phyloP scores from a whole-genome alignment of 345 rosid species.

The Brassica napus region DNA sequence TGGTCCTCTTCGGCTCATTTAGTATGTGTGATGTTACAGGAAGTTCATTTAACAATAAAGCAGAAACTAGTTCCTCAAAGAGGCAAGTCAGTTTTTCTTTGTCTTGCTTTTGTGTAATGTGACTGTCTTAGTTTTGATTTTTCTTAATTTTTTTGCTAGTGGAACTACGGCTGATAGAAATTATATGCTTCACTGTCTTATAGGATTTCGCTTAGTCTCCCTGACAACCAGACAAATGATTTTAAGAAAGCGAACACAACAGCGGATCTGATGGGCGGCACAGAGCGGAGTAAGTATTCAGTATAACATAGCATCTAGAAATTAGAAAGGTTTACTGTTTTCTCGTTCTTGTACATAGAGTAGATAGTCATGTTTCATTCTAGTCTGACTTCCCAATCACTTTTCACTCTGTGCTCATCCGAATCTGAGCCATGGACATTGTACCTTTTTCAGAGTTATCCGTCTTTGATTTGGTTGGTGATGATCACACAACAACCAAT shows the following conservation, averaged over 20 bases:
- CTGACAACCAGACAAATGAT: slow-evolving; percentile 32
- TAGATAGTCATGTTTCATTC: slow-evolving; percentile 21
- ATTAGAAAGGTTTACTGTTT: slow-evolving; percentile 9
- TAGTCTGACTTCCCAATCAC: slow-evolving; percentile 9
- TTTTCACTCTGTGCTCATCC: slow-evolving; percentile 7
- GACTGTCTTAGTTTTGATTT: slow-evolving; percentile 15
- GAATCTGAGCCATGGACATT: slow-evolving; percentile 11
- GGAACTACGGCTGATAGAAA: slow-evolving; percentile 12
- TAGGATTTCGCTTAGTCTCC: slow-evolving; percentile 37
- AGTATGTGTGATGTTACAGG: slow-evolving; percentile 47
- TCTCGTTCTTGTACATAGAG: slow-evolving; percentile 1
- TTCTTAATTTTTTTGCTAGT: slow-evolving; percentile 2
- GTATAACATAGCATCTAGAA: slow-evolving; percentile 17
- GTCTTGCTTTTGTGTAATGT: slow-evolving; percentile 1
- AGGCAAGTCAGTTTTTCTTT: slow-evolving; percentile 46
- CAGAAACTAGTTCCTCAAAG: slow-evolving; percentile 43
- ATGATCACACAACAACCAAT: slow-evolving; percentile 50
- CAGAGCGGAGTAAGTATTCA: slow-evolving; percentile 48
- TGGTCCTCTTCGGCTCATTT: slow-evolving; percentile 25
- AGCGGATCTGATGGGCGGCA: slow-evolving; percentile 38
- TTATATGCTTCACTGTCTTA: slow-evolving; percentile 22
- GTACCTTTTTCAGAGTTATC: slow-evolving; percentile 54
- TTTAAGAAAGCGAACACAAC: slow-evolving; percentile 33
- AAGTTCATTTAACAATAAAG: slow-evolving; percentile 39
- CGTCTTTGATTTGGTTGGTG: slow-evolving; percentile 74